A percentile compares a stretch with the other conserved stretches of the same genome.
These are phyloP conservation scores for Synchytrium microbalum DNA, from an alignment of 371 early-diverging fungal genomes.

Conservation along the genomic window DNA sequence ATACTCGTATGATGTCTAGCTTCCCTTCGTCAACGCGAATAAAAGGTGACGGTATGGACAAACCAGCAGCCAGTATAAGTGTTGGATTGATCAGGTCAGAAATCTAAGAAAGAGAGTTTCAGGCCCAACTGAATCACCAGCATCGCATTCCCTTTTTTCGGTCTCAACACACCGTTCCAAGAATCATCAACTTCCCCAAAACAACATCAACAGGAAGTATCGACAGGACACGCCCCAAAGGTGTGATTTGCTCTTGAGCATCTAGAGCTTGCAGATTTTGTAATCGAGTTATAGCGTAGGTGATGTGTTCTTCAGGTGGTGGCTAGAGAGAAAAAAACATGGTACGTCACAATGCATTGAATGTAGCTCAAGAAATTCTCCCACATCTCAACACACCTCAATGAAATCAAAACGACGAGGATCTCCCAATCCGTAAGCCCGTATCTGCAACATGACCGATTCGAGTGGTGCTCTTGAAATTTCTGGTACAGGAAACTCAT, in stretches of 20 bases:
- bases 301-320: constrained; percentile 21
- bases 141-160: neutral
- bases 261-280: constrained; percentile 37
- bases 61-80: constrained; percentile 30
- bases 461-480: constrained; percentile 80
- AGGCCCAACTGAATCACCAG: neutral
- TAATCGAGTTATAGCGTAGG: constrained; percentile 19
- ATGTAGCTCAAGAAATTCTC: too few species aligned
- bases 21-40: constrained; percentile 35
- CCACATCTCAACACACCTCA: too few species aligned
- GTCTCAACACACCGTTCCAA: constrained; percentile 37
- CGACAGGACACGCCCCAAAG: constrained; percentile 41
- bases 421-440: constrained; percentile 80
- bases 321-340: constrained; percentile 10
- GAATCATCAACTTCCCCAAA: constrained; percentile 46
- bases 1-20: constrained; percentile 30
- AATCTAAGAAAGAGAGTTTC: constrained; percentile 21
- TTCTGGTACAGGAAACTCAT: constrained; percentile 87
- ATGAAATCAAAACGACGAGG: constrained; percentile 87
- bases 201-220: constrained; percentile 45
- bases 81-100: constrained; percentile 41
- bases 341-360: neutral
- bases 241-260: constrained; percentile 28
- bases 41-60: constrained; percentile 36
- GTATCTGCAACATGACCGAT: constrained; percentile 71